Evolutionary conservation across 1,284 basidiomycete genomes (phyloP), one percentile per base, ranked within the genome.

Genomic region (Trichosporon coremiiforme): DNA sequence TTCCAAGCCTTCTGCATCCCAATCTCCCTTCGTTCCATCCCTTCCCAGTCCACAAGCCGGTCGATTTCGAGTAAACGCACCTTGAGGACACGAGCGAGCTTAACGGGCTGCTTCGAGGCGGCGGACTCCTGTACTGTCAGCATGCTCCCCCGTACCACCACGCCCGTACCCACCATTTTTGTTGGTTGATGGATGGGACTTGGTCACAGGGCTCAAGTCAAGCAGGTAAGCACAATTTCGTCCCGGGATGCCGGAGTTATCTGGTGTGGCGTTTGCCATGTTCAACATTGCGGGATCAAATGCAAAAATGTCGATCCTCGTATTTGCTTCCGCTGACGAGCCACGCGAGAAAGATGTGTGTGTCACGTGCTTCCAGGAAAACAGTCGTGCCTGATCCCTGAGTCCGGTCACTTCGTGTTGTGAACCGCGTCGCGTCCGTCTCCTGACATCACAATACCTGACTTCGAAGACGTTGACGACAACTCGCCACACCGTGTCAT

Each of bases 41-140:
- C 2, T 33, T 29, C 6, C 63, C 4, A 15, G 41, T 31, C 62
- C 45, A 53, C 22, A 31, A 25, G n/a, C 57, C 36, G 10, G 29
- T 65, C 68, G 68, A 62, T 47, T 62, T 62, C 57, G 57, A 33
- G 35, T 10, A 12, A 65, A 73, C 72, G 66, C 69, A 73, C 72
- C 72, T 73, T 96, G 87, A 92, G 90, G 78, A 98, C 95, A 87
- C 92, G 93, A 77, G 94, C 95, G 83, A 97, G 93, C 86, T 96
- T 96, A 83, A 95, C 94, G 80, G 92, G 90, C 75, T 89, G 95
- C 85, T 90, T 89, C 70, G 76, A 70, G 66, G 79, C 77, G 79
- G 91, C 88, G 84, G 92, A 90, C 90, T 91, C 70, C 73, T 71
- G 70, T 62, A 50, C 10, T 57, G 68, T 72, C 62, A 71, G 67